phyloP scores from a whole-genome alignment of 805 yeast genomes.

The Zygoascus tannicola region DNA sequence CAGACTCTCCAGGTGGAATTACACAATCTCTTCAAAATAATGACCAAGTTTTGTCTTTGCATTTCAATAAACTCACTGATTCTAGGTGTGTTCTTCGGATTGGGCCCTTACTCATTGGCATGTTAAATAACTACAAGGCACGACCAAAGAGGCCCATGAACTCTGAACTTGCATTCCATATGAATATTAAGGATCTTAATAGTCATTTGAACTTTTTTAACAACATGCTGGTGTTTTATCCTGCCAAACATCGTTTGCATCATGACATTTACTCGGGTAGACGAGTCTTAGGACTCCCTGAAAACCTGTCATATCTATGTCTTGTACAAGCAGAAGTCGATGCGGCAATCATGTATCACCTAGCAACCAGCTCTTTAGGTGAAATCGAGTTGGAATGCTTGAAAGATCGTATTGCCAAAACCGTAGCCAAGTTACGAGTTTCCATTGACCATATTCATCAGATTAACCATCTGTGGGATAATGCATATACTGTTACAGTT shows the following conservation, averaged over 20 bases:
- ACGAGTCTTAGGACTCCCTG: neutral
- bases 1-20: neutral
- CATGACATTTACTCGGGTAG: neutral
- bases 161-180: neutral
- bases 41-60: neutral
- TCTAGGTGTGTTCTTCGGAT: neutral
- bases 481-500: constrained; percentile 15
- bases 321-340: constrained; percentile 1
- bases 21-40: neutral
- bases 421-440: constrained; percentile 14
- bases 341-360: constrained; percentile 2
- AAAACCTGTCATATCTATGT: constrained; percentile 1
- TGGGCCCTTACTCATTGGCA: neutral
- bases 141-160: neutral
- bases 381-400: constrained; percentile 16
- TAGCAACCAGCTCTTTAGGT: constrained; percentile 1
- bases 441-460: constrained; percentile 15
- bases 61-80: neutral
- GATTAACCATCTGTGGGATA: constrained; percentile 15
- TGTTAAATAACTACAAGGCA: neutral
- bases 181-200: neutral
- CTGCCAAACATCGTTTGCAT: neutral
- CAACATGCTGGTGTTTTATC: neutral
- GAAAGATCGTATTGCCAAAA: constrained; percentile 13
- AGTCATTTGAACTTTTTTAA: neutral